Base-by-base conservation (phyloP, 2,329 filamentous ascomycete species). In the Fusarium verrucosum region DNA sequence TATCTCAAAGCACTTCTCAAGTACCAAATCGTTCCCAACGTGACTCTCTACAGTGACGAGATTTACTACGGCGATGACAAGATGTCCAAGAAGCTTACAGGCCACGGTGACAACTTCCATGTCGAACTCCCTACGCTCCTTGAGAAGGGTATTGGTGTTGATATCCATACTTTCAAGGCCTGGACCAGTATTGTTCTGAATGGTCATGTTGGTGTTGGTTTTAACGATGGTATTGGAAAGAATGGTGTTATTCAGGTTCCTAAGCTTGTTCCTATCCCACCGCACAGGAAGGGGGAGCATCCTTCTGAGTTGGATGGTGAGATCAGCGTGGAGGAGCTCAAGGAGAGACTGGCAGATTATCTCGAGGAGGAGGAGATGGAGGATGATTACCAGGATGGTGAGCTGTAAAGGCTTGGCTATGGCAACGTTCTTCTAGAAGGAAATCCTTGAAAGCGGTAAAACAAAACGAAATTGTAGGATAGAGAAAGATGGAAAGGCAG, bases 191-290 rank as follows among this genome's bases (percentile, higher is more conserved):
- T 97, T 61, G 87, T 87, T 73, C 83, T 96, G 71, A 97, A 97
- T 71, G 91, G 88, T 14, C 89, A 88, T 67, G 81, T 83, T 4
- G 80, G 80, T 8, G 90, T 96, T 2, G 80, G 81, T 0, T 79
- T 92, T 8, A 81, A 88, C 62, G 92, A 97, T 73, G 89, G 83
- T 1, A 76, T 95, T 52, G 90, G 89, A 0, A 85, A 83, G 71
- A 91, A 97, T 73, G 94, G 94, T 28, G 92, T 94, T 14, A 85
- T 96, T 33, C 94, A 97, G 54, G 87, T 94, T 16, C 81, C 95
- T 0, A 82, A 84, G 43, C 83, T 83, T 55, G 87, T 97, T 0
- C 78, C 96, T 55, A 87, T 97, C 64, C 94, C 94, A 37, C 92
- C 92, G 3, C 87, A 85, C 77, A 82, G 71, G 22, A 62, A 58